These are phyloP conservation scores for Leucaena leucocephala DNA, from an alignment of 306 rosid species.

Conservation along the genomic window DNA sequence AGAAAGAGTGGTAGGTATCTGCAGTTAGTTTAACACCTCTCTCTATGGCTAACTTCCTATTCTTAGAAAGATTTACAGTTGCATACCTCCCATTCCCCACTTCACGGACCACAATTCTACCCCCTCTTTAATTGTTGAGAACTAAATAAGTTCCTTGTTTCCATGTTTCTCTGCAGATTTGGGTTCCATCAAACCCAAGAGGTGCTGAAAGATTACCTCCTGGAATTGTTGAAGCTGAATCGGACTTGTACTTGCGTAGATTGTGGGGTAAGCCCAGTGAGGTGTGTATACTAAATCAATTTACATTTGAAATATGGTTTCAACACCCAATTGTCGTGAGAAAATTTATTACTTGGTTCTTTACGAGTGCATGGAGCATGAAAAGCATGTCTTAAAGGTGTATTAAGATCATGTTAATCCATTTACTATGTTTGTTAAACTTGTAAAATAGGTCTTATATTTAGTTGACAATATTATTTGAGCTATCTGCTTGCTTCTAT, in stretches of 20 bases:
- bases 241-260: conserved; percentile 86
- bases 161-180: conserved; percentile 65
- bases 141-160: conserved; percentile 11
- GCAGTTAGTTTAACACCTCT: conserved; percentile 16
- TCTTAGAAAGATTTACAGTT: conserved; percentile 24
- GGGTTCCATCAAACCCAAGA: conserved; percentile 93
- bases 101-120: not conserved
- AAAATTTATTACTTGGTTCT: not conserved
- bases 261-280: conserved; percentile 94
- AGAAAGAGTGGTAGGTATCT: conserved; percentile 5
- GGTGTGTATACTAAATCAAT: conserved; percentile 55
- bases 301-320: not conserved
- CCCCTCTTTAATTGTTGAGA: not conserved
- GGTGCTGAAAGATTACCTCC: conserved; percentile 95
- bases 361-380: not conserved
- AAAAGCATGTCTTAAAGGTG: conserved; percentile 27
- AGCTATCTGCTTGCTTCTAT: conserved; percentile 9
- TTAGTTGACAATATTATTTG: conserved; percentile 18
- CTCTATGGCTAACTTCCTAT: not conserved
- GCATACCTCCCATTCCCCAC: conserved; percentile 6
- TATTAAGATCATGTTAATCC: conserved; percentile 1
- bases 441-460: not conserved
- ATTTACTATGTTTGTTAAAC: not conserved
- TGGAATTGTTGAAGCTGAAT: conserved; percentile 72
- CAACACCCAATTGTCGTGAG: not conserved